Conservation (phyloP, 169 alveolate genomes). For the Plasmodium ovale region DNA sequence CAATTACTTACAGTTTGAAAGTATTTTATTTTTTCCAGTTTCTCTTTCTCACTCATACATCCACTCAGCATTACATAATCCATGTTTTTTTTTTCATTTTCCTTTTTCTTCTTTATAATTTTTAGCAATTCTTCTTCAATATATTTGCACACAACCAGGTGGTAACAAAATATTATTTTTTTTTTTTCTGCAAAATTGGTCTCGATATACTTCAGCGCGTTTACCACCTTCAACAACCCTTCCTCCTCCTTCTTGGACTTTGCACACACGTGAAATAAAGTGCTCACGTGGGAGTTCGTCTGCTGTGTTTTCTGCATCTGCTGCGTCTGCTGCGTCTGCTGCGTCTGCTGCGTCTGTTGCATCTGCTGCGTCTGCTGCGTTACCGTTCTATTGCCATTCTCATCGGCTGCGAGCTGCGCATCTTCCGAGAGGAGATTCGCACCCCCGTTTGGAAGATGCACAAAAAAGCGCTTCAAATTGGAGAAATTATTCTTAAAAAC, state of each 20-base stretch:
- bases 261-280: conserved; percentile 8
- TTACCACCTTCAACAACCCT: conserved; percentile 37
- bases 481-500: conserved; percentile 31
- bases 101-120: conserved; percentile 48
- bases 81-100: conserved; percentile 8
- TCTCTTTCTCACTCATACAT: conserved; percentile 31
- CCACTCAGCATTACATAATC: conserved; percentile 51
- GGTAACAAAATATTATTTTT: conserved; percentile 68
- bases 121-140: conserved; percentile 47
- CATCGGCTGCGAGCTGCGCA: too few species aligned
- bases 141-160: conserved; percentile 31
- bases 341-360: too few species aligned
- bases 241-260: conserved; percentile 49
- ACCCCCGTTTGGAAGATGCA: conserved; percentile 30
- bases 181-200: conserved; percentile 32
- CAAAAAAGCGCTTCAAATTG: conserved; percentile 27
- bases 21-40: conserved; percentile 40
- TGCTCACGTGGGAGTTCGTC: conserved; percentile 25
- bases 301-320: not conserved
- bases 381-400: too few species aligned
- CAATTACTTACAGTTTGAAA: conserved; percentile 20
- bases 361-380: too few species aligned
- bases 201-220: conserved; percentile 31
- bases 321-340: too few species aligned
- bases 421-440: too few species aligned